These are phyloP conservation scores for Fusarium sp. DNA, from an alignment of 2,329 filamentous ascomycete genomes.

Conservation along the genomic window DNA sequence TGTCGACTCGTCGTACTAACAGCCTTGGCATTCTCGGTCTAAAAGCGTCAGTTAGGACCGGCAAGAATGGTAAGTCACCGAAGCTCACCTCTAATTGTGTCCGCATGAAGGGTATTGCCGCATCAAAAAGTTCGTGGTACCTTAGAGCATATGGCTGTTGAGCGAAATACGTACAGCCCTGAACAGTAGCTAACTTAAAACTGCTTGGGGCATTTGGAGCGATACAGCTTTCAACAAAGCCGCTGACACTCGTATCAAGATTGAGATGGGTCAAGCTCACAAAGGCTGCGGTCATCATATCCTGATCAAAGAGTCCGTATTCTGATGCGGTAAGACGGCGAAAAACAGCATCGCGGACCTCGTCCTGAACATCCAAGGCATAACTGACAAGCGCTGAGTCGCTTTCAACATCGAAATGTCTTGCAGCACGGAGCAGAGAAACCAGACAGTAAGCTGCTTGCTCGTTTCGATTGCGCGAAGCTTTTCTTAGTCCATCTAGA, in stretches of 20 bases:
- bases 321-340: slow-evolving; percentile 60
- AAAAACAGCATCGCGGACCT: slow-evolving; percentile 74
- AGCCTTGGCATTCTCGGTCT: slow-evolving; percentile 38
- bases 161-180: slow-evolving; percentile 72
- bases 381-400: slow-evolving; percentile 75
- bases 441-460: slow-evolving; percentile 75
- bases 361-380: slow-evolving; percentile 76
- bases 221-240: slow-evolving; percentile 68
- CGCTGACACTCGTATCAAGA: slow-evolving; percentile 68
- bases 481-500: slow-evolving; percentile 71
- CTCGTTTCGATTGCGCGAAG: slow-evolving; percentile 72
- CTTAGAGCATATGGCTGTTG: slow-evolving; percentile 60
- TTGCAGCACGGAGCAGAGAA: slow-evolving; percentile 69
- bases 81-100: slow-evolving; percentile 66
- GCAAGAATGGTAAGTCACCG: neutral
- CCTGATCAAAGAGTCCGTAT: slow-evolving; percentile 68
- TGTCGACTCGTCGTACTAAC: slow-evolving; percentile 7
- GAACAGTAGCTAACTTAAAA: slow-evolving; percentile 72
- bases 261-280: slow-evolving; percentile 73
- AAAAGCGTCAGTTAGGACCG: neutral
- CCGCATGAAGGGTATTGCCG: slow-evolving; percentile 67
- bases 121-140: slow-evolving; percentile 67
- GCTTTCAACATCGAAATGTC: slow-evolving; percentile 72
- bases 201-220: slow-evolving; percentile 65
- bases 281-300: slow-evolving; percentile 74